Percentiles rank a stretch among this genome's conserved stretches.
Evolutionary conservation across 208 protist species (phyloP).

Genomic region (Wallacemonas sp.): DNA sequence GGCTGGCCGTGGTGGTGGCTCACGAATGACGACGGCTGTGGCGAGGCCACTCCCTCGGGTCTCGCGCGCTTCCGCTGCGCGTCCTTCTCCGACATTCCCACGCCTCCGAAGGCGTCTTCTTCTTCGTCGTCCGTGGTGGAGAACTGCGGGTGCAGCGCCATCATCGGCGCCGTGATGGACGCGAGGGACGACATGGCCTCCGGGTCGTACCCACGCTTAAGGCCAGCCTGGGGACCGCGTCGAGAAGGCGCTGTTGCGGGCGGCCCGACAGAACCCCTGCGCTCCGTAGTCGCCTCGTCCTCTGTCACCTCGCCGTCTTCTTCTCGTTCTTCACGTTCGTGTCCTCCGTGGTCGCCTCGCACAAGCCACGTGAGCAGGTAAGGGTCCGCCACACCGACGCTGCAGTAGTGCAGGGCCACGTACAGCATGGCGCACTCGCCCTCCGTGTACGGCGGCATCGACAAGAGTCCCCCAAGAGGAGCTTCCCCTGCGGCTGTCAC

Average conservation of each 20-base stretch:
- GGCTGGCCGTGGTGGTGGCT: no score
- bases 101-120: background rate
- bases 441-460: conserved; percentile 38
- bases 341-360: background rate
- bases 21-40: no score
- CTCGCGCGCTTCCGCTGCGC: conserved; percentile 3
- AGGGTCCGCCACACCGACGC: conserved; percentile 62
- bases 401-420: conserved; percentile 69
- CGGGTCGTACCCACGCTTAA: background rate
- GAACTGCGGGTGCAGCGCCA: conserved; percentile 11
- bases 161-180: background rate
- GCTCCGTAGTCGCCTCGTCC: no score
- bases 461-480: no score
- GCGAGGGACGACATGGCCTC: background rate
- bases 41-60: background rate
- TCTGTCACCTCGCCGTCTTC: background rate
- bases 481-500: no score
- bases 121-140: background rate
- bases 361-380: conserved; percentile 42
- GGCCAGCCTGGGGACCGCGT: background rate
- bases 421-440: conserved; percentile 57
- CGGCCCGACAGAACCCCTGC: no score
- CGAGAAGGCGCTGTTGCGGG: no score
- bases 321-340: background rate
- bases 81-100: no score